These are phyloP conservation scores for Pilobolus umbonatus DNA, from an alignment of 192 early-diverging fungal genomes.

Conservation along the genomic window DNA sequence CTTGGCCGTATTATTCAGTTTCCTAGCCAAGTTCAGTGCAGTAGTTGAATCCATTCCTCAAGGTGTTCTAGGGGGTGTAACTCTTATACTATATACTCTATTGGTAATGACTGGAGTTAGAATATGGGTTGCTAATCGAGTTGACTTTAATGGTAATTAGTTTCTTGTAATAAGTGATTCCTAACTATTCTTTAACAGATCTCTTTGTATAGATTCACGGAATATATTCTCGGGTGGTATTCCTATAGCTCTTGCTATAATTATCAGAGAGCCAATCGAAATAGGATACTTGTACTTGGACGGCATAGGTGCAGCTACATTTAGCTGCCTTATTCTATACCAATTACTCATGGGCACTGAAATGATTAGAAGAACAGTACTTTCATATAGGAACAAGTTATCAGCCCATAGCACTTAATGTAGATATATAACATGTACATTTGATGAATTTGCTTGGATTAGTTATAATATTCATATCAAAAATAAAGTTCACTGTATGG, in stretches of 20 bases:
- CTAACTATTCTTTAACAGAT: background rate
- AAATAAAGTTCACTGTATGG: too few relatives aligned
- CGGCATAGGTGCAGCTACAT: slow-evolving; percentile 39
- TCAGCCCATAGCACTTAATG: too few relatives aligned
- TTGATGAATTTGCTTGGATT: too few relatives aligned
- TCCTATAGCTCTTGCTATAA: slow-evolving; percentile 37
- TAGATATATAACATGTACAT: too few relatives aligned
- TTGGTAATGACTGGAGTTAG: slow-evolving; percentile 45
- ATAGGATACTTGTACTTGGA: slow-evolving; percentile 34
- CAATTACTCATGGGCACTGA: slow-evolving; percentile 30
- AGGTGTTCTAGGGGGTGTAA: slow-evolving; percentile 49
- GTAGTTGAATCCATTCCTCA: slow-evolving; percentile 43
- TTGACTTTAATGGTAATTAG: slow-evolving; percentile 36
- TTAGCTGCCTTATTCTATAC: slow-evolving; percentile 35
- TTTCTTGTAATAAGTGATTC: background rate
- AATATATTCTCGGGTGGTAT: slow-evolving; percentile 47
- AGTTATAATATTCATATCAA: too few relatives aligned
- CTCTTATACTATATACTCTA: slow-evolving; percentile 45
- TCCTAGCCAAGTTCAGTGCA: slow-evolving; percentile 52
- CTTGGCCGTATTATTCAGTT: slow-evolving; percentile 45
- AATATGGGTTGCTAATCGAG: slow-evolving; percentile 47
- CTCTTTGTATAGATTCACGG: slow-evolving; percentile 21
- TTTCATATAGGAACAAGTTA: too few relatives aligned
- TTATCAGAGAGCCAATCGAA: slow-evolving; percentile 22
- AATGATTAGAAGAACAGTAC: too few relatives aligned